Evolutionary conservation across 345 rosid genomes (phyloP), one percentile per base, ranked within the genome.

Genomic region (Arabis alpina): DNA sequence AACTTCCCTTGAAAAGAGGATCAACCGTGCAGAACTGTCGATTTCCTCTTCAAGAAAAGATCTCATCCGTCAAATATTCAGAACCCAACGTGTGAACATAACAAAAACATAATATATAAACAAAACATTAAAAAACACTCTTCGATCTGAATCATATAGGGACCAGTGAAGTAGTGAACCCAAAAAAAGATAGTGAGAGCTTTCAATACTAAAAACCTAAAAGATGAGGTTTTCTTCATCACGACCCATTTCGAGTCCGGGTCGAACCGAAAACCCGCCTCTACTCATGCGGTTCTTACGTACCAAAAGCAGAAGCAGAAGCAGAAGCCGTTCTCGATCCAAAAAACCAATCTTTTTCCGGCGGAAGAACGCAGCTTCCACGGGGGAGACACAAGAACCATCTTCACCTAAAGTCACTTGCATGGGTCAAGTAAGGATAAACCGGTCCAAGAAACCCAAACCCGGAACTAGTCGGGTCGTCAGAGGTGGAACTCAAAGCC

Each of bases 331-430:
- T 28, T 68, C 69, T 14, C 68, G 78, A 44, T 44, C 69, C 7
- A 71, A 85, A 30, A 90, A 85, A 57, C 96, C 96, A 2, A 82
- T 93, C 78, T 93, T 93, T 68, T 74, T 86, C 27, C 82, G 89
- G 12, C 84, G 83, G 61, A 85, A 73, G 68, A 84, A 66, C 67
- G 24, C 81, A 3, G 51, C 57, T 19, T 44, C 55, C 12, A 13
- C 82, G 75, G 66, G 77, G 54, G 91, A 88, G 79, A 91, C 92
- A 1, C 93, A 86, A 56, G 98, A 93, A 52, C 98, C 98, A 2
- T 61, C 96, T 54, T 93, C 98, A 3, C 98, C 97, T 0, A 88
- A 86, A 65, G 98, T 93, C 59, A 93, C 98, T 19, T 93, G 98
- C 87, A 88, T 93, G 88, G 98, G 98, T 5, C 97, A 90, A 76